phyloP scores from a whole-genome alignment of 768 basidiomycete species.

The Kwoniella bestiolae region DNA sequence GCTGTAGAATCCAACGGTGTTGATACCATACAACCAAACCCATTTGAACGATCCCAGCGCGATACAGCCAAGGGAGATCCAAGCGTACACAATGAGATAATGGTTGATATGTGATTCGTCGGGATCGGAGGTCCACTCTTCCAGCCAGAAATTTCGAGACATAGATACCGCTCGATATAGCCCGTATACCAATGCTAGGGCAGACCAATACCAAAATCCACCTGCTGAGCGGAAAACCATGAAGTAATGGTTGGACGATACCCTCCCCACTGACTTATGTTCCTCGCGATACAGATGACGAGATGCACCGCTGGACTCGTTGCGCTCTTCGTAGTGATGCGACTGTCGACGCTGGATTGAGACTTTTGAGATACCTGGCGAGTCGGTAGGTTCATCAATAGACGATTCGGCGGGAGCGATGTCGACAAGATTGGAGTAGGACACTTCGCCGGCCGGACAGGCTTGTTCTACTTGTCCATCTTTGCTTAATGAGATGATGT shows the following conservation, averaged over 20 bases:
- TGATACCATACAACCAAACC: constrained; percentile 54
- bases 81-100: constrained; percentile 40
- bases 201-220: constrained; percentile 44
- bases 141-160: constrained; percentile 28
- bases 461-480: constrained; percentile 37
- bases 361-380: neutral
- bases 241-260: constrained; percentile 35
- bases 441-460: constrained; percentile 27
- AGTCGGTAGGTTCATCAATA: constrained; percentile 1
- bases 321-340: neutral
- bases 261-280: constrained; percentile 34
- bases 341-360: neutral
- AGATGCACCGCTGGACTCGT: constrained; percentile 1
- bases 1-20: constrained; percentile 43
- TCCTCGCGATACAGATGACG: constrained; percentile 43
- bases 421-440: neutral
- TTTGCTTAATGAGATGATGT: constrained; percentile 35
- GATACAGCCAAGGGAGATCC: constrained; percentile 17
- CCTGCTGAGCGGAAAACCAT: constrained; percentile 47
- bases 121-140: constrained; percentile 47
- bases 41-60: constrained; percentile 35
- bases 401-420: neutral
- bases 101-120: constrained; percentile 31
- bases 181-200: constrained; percentile 36
- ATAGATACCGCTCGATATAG: constrained; percentile 32